Evolutionary conservation across 257 asterid genomes (phyloP), one percentile per base, ranked within the genome.

Genomic region (Lavandula angustifolia): DNA sequence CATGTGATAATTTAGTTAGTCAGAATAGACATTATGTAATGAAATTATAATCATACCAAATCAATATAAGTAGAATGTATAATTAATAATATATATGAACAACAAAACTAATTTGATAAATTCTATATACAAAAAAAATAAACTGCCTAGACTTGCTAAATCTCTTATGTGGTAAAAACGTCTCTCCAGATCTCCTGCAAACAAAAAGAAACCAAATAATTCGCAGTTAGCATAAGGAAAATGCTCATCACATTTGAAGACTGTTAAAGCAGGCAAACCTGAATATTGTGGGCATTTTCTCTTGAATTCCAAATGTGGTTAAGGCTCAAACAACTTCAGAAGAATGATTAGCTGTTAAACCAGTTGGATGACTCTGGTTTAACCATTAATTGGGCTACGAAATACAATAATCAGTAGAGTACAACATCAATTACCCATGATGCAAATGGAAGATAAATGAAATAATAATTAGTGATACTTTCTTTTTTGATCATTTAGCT

Each of bases 251-350:
- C 14, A 49, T 34, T 7, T 44, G 5, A 31, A 43, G 48, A 40
- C 51, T 54, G 68, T 27, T 38, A 68, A 33, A 61, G 56, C 2
- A 31, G 37, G 7, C 43, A 42, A 7, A 92, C 97, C 99, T 66
- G 88, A 68, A 80, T 94, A 94, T 6, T 94, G 80, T 27, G 86
- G 97, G 64, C 91, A 90, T 72, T 90, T 94, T 73, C 94, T 87
- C 94, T 89, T 94, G 75, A 68, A 94, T 60, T 94, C 99, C 88
- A 94, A 81, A 56, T 97, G 97, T 6, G 87, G 96, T 32, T 97
- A 95, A 1, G 99, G 94, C 79, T 94, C 97, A 73, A 94, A 94
- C 72, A 94, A 64, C 73, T 87, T 94, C 78, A 94, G 81, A 58
- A 94, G n/a, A n/a, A n/a, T n/a, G 92, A 78, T 79, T 87, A 6